A percentile compares a stretch with the other conserved stretches of the same genome.
These are phyloP conservation scores for Areca catechu DNA, from an alignment of 176 grass and related monocot genomes.

Conservation along the genomic window DNA sequence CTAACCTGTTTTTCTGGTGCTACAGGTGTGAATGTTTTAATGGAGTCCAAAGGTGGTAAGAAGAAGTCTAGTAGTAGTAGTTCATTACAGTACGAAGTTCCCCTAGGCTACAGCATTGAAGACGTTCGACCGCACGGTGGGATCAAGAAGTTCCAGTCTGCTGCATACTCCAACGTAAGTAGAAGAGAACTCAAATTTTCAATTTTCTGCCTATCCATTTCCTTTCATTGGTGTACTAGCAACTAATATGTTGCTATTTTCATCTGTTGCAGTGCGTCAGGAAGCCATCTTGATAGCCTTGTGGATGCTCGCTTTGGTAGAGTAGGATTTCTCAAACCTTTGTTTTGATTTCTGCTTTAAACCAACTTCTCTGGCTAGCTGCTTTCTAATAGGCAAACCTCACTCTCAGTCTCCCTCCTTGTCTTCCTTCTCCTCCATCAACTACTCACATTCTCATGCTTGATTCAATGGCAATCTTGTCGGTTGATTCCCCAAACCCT, in stretches of 20 bases:
- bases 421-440: conserved; percentile 9
- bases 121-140: conserved; percentile 88
- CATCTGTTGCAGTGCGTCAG: conserved; percentile 72
- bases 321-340: conserved; percentile 32
- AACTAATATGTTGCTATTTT: not conserved
- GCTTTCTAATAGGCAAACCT: conserved; percentile 31
- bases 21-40: conserved; percentile 61
- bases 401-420: conserved; percentile 12
- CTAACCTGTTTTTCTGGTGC: too few species aligned
- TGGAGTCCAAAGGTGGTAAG: conserved; percentile 87
- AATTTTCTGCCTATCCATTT: too few species aligned
- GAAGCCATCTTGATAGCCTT: conserved; percentile 83
- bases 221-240: too few species aligned
- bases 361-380: conserved; percentile 46
- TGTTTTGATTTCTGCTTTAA: conserved; percentile 18
- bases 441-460: conserved; percentile 21
- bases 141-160: conserved; percentile 98
- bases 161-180: conserved; percentile 95
- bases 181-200: too few species aligned
- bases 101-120: conserved; percentile 90
- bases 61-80: conserved; percentile 72
- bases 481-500: conserved; percentile 28
- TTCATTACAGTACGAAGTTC: conserved; percentile 72
- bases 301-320: conserved; percentile 36
- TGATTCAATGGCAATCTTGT: conserved; percentile 28